Evolutionary conservation across 768 basidiomycete genomes (phyloP), one percentile per base, ranked within the genome.

Genomic region (Phylloporus scabripes): DNA sequence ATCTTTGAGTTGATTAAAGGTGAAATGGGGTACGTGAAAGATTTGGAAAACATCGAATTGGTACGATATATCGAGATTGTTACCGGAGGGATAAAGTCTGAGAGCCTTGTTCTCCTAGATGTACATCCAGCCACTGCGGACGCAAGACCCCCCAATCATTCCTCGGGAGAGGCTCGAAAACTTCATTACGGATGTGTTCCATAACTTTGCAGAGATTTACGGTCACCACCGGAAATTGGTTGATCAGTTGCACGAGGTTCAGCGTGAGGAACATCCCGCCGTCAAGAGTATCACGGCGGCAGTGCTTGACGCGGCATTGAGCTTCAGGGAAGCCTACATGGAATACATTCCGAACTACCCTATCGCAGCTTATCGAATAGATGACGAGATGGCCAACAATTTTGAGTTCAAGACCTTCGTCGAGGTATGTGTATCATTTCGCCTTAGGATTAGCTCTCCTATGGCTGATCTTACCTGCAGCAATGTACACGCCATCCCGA

Each of bases 1-100:
- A 92, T 95, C 44, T 96, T 94, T 60, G 92, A 96, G 71, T 67
- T 95, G 53, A 95, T 96, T 66, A 90, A 95, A 66, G 88, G 89
- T 54, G 92, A 96, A 66, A 95, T 95, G 91, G 81, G 83, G 23
- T 96, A 94, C 61, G 92, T 95, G 23, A 88, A 84, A 58, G 92
- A 96, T 72, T 68, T 96, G 50, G 88, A 92, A 67, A 87, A 84
- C 48, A 85, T 96, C 39, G 84, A 87, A 52, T 73, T 73, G 52
- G 92, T 92, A 58, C 14, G 64, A 42, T 23, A 41, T 39, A 18
- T 20, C 38, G 1, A 0, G 10, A 81, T 61, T 9, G 24, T 34
- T 21, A 18, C 14, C n/a, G 37, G 28, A 4, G 32, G 45, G 31
- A 23, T 31, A 33, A 34, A 10, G 11, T 17, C 42, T 56, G 26